Percentiles rank a stretch among this genome's conserved stretches.
Conservation (phyloP, 768 basidiomycete genomes). For the Pleurotus djamor region DNA sequence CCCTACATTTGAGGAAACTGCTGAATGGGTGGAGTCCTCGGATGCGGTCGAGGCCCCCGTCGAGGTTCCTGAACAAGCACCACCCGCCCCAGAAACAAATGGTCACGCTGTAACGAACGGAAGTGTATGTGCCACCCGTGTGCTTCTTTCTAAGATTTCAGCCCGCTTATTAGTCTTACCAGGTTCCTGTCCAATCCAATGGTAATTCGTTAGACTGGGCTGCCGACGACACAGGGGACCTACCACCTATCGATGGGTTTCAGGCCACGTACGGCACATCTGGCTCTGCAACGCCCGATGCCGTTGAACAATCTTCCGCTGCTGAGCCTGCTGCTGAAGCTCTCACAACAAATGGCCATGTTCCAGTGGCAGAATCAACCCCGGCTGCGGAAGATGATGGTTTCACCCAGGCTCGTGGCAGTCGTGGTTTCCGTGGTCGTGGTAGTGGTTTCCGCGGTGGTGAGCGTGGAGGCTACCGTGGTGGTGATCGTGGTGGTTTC, state of each 20-base stretch:
- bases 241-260: constrained; percentile 75
- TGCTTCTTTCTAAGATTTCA: background rate
- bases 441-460: constrained; percentile 22
- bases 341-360: constrained; percentile 25
- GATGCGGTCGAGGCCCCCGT: constrained; percentile 26
- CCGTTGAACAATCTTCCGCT: constrained; percentile 26
- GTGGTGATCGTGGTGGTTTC: constrained; percentile 31
- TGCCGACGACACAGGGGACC: constrained; percentile 72
- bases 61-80: constrained; percentile 8
- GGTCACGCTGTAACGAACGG: constrained; percentile 8
- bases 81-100: constrained; percentile 9
- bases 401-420: constrained; percentile 50
- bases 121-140: constrained; percentile 13
- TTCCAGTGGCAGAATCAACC: constrained; percentile 17
- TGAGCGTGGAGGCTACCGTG: constrained; percentile 28
- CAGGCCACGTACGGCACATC: constrained; percentile 79
- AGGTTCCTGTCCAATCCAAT: constrained; percentile 11
- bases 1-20: constrained; percentile 44
- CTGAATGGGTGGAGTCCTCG: constrained; percentile 56
- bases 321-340: constrained; percentile 17
- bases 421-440: constrained; percentile 39
- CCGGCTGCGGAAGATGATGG: constrained; percentile 56
- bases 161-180: constrained; percentile 8
- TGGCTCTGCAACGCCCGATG: constrained; percentile 63
- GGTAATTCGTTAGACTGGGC: constrained; percentile 74